A percentile compares a stretch with the other conserved stretches of the same genome.
Evolutionary conservation across 495 filamentous ascomycete species (phyloP).

Genomic region (Penicillium silybi): DNA sequence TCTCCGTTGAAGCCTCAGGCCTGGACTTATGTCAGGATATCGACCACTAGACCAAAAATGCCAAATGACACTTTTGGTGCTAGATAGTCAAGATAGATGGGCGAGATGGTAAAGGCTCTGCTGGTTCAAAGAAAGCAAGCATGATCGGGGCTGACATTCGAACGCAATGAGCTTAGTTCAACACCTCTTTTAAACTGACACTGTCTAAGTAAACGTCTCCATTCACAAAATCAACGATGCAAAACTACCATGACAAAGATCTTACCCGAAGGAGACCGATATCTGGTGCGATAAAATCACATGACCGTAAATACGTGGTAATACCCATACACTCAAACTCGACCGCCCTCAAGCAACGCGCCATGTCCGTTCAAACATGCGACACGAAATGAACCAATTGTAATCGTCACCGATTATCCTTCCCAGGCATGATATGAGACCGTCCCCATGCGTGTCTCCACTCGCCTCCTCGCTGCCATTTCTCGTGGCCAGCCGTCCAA

Average conservation of each 20-base stretch:
- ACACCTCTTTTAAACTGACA: background rate
- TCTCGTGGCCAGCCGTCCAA: conserved; percentile 29
- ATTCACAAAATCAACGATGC: background rate
- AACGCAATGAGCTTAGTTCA: background rate
- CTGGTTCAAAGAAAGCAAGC: no score
- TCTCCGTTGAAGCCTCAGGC: no score
- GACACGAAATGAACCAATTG: background rate
- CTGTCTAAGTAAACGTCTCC: background rate
- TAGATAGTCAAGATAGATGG: background rate
- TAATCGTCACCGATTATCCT: background rate
- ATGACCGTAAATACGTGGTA: background rate
- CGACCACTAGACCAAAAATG: no score
- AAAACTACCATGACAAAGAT: background rate
- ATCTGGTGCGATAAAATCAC: background rate
- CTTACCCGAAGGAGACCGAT: background rate
- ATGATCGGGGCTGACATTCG: background rate
- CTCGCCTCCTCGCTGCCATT: conserved; percentile 28
- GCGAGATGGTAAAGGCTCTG: no score
- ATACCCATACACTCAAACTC: background rate
- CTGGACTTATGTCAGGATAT: no score
- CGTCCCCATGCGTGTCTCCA: conserved; percentile 26
- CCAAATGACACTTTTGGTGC: no score
- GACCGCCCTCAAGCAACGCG: background rate
- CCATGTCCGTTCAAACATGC: background rate
- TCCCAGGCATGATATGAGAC: conserved; percentile 8